A percentile compares a stretch with the other conserved stretches of the same genome.
phyloP scores from a whole-genome alignment of 2,329 filamentous ascomycete genomes.

The Colletotrichum cordylinicola region DNA sequence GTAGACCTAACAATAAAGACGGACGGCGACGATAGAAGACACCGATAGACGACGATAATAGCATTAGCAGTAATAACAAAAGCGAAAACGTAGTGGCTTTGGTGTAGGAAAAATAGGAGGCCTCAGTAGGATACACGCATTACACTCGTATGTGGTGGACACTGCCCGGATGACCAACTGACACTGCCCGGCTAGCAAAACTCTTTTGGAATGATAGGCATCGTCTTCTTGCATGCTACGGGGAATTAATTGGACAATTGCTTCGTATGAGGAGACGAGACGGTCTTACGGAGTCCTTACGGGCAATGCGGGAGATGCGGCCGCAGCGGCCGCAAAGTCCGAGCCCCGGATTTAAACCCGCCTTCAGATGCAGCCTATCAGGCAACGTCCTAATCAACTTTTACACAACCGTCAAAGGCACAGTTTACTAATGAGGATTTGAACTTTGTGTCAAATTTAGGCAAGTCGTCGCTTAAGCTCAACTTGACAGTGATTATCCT shows the following conservation, averaged over 20 bases:
- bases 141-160: too few relatives aligned
- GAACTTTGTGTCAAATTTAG: background rate
- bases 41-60: too few relatives aligned
- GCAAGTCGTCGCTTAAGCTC: background rate
- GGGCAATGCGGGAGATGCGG: background rate
- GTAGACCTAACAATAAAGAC: too few relatives aligned
- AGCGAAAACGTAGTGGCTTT: too few relatives aligned
- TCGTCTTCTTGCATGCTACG: background rate
- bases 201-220: background rate
- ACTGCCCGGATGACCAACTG: too few relatives aligned
- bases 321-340: background rate
- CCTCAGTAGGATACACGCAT: too few relatives aligned
- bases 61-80: too few relatives aligned
- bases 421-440: background rate
- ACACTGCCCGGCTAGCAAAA: too few relatives aligned
- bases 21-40: too few relatives aligned
- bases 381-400: background rate
- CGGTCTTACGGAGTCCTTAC: background rate
- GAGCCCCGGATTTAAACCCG: background rate
- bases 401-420: background rate
- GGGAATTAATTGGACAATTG: rapidly evolving
- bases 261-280: background rate
- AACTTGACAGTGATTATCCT: background rate
- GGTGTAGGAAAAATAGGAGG: too few relatives aligned
- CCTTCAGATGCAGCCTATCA: background rate